phyloP scores from a whole-genome alignment of 169 alveolate genomes.

The Plasmodium knowlesi region DNA sequence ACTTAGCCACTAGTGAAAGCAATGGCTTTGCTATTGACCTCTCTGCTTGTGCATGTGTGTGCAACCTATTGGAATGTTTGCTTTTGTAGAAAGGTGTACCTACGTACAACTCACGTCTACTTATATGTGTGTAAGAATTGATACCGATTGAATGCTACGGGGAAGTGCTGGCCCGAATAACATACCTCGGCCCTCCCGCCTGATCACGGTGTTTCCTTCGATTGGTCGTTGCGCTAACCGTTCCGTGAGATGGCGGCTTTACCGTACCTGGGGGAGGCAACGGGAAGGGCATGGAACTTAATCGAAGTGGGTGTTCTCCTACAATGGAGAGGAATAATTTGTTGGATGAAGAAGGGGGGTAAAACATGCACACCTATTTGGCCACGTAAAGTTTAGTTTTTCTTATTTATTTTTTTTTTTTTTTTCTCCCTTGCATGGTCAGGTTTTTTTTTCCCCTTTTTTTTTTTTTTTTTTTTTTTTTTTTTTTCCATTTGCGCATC shows the following conservation, averaged over 20 bases:
- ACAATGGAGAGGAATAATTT: neutral
- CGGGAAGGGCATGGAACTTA: neutral
- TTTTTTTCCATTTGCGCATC: neutral
- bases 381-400: neutral
- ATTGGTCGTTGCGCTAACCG: neutral
- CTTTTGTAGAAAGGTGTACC: neutral
- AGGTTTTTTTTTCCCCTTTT: no score
- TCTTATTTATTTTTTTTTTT: neutral
- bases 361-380: neutral
- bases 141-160: neutral
- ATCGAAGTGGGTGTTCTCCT: neutral
- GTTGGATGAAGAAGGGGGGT: neutral
- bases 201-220: neutral
- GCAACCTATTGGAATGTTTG: neutral
- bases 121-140: neutral
- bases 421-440: no score
- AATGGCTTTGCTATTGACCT: neutral
- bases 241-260: neutral
- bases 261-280: neutral
- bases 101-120: neutral
- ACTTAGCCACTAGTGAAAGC: neutral
- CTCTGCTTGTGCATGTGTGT: neutral
- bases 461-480: neutral
- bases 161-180: neutral
- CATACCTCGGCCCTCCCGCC: neutral